Percentiles rank a stretch among this genome's conserved stretches.
phyloP scores from a whole-genome alignment of 352 stramenopile genomes.

The Globisporangium iwayamae region DNA sequence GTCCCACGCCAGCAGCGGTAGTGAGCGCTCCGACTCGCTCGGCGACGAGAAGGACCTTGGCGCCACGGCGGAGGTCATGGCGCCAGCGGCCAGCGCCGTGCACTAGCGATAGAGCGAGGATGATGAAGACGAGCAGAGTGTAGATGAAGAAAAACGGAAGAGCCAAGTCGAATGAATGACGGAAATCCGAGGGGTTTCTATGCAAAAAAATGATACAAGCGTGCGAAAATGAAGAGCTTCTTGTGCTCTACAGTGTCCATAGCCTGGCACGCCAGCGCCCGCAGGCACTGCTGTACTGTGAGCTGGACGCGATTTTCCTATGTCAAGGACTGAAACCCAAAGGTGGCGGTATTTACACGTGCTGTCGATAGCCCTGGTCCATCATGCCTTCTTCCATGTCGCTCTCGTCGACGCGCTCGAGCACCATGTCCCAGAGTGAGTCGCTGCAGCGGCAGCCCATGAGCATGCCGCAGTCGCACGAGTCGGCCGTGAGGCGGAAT shows the following conservation, averaged over 20 bases:
- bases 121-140: neutral
- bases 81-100: neutral
- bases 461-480: constrained; percentile 28
- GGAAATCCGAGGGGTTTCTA: neutral
- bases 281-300: too few species aligned
- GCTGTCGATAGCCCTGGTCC: constrained; percentile 38
- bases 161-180: neutral
- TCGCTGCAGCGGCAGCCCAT: constrained; percentile 28
- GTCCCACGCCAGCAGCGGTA: constrained; percentile 27
- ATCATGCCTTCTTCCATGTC: constrained; percentile 26
- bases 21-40: constrained; percentile 47
- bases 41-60: constrained; percentile 28
- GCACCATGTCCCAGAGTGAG: constrained; percentile 24
- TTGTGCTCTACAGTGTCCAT: neutral
- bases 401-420: constrained; percentile 6
- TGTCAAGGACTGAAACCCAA: too few species aligned
- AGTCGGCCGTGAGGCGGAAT: neutral
- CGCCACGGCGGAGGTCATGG: neutral
- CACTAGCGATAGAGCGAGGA: neutral
- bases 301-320: too few species aligned
- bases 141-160: neutral
- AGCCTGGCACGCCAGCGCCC: too few species aligned
- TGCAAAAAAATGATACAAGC: constrained; percentile 5
- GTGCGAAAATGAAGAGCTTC: constrained; percentile 4
- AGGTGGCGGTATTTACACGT: constrained; percentile 12